Base-by-base conservation (phyloP, 2,329 filamentous ascomycete species). In the Sporothrix luriei region DNA sequence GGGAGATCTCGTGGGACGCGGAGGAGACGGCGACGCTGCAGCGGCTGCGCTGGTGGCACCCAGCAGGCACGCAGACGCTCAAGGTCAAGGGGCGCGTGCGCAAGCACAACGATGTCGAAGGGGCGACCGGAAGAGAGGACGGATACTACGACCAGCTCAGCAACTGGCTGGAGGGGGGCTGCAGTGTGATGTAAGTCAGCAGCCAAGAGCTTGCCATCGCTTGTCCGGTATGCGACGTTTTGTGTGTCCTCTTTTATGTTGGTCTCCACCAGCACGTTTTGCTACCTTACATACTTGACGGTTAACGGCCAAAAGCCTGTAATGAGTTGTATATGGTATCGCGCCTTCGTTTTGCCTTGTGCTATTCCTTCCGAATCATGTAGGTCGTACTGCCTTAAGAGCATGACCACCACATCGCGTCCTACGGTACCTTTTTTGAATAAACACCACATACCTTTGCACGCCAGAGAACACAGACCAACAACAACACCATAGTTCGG, bases 11-110 rank as follows among this genome's bases (percentile, higher is more conserved):
- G 74, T 85, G 83, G 5, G 89, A 93, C 71, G 90, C 93, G 69
- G 85, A 88, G 10, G 87, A 91, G 72, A 88, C 87, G 0, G 88
- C 87, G 5, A 82, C 88, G 74, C 82, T 93, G 71, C 94, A 97
- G 81, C 86, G 86, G 73, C 80, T 99, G 73, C 88, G 87, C 74
- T 99, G 95, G 95, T 97, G 94, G 94, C 94, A 99, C 80, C 88
- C 87, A 0, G 90, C 90, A 69, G 95, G 94, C 2, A 88, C 93
- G 74, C 94, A 98, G 80, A 88, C 82, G 62, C 84, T 99, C 68
- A 91, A 86, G 72, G 84, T 97, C 10, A 89, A 86, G 24, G 95
- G 95, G 0, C 81, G 92, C 24, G 88, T 91, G 75, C 86, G 90
- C 75, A 89, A 83, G 74, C 84, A 87, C 74, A 89, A 86, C 74